phyloP scores from a whole-genome alignment of 2,329 filamentous ascomycete genomes.

The Nectriaceae sp. region DNA sequence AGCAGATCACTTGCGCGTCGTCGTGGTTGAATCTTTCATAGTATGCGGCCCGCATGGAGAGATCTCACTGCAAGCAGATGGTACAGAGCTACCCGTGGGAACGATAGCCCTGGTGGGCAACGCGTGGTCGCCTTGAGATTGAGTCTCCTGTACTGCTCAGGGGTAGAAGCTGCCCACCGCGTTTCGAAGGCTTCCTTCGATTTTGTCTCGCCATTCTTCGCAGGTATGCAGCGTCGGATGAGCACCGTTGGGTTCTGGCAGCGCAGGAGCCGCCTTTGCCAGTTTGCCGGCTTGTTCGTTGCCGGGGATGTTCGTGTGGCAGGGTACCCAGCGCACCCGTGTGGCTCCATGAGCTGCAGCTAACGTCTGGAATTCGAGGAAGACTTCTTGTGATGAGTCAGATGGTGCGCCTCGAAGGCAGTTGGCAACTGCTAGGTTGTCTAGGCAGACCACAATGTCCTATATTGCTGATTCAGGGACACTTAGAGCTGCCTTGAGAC shows the following conservation, averaged over 20 bases:
- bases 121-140: slow-evolving; percentile 1
- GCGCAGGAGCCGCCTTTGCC: background rate
- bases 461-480: slow-evolving; percentile 1
- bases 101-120: slow-evolving; percentile 1
- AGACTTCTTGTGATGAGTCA: slow-evolving; percentile 16
- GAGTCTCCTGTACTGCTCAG: slow-evolving; percentile 2
- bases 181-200: slow-evolving; percentile 2
- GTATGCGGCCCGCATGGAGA: slow-evolving; percentile 1
- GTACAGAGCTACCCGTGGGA: background rate
- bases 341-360: slow-evolving; percentile 4
- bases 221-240: slow-evolving; percentile 5
- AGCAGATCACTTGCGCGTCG: slow-evolving; percentile 2
- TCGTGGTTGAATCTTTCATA: slow-evolving; percentile 6
- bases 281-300: too few species aligned
- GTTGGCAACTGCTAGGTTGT: slow-evolving; percentile 13
- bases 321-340: background rate
- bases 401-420: slow-evolving; percentile 14
- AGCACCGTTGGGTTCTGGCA: slow-evolving; percentile 1
- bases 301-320: too few species aligned
- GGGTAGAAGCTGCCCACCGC: background rate
- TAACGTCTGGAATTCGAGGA: slow-evolving; percentile 15
- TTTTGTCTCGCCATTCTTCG: background rate
- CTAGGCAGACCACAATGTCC: slow-evolving; percentile 16
- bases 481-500: too few species aligned
- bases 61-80: slow-evolving; percentile 4